These are phyloP conservation scores for Tausonia pullulans DNA, from an alignment of 1,284 basidiomycete species.

Conservation along the genomic window DNA sequence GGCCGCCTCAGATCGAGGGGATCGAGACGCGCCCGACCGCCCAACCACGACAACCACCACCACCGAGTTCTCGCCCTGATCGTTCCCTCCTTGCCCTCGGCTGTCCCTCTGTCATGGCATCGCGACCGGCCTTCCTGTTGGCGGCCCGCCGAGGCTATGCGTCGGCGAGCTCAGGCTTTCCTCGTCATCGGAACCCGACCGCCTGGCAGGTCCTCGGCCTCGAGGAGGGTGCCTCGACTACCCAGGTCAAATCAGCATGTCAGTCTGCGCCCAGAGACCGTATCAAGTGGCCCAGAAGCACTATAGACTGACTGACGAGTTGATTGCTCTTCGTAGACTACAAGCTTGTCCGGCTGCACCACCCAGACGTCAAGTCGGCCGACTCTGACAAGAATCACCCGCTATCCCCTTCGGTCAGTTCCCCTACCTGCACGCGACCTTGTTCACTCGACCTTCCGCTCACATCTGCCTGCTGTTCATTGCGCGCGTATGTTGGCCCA, in stretches of 20 bases:
- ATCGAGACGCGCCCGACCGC: no score
- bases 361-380: conserved; percentile 1
- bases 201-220: conserved; percentile 11
- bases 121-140: conserved; percentile 25
- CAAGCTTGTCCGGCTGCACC: conserved; percentile 6
- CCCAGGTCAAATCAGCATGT: conserved; percentile 8
- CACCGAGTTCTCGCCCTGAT: no score
- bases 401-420: background rate
- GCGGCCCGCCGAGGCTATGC: conserved; percentile 28
- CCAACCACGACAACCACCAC: no score
- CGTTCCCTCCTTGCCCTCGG: no score
- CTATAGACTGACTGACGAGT: background rate
- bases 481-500: background rate
- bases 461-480: background rate
- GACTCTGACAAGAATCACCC: background rate
- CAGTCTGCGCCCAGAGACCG: background rate
- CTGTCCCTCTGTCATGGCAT: no score
- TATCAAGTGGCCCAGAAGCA: background rate
- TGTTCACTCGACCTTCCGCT: background rate
- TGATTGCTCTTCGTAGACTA: conserved; percentile 4
- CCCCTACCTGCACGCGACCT: background rate
- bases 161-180: conserved; percentile 2
- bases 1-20: no score
- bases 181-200: background rate
- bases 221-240: background rate